phyloP scores from a whole-genome alignment of 2,329 filamentous ascomycete genomes.

The Penicillium brasilianum region DNA sequence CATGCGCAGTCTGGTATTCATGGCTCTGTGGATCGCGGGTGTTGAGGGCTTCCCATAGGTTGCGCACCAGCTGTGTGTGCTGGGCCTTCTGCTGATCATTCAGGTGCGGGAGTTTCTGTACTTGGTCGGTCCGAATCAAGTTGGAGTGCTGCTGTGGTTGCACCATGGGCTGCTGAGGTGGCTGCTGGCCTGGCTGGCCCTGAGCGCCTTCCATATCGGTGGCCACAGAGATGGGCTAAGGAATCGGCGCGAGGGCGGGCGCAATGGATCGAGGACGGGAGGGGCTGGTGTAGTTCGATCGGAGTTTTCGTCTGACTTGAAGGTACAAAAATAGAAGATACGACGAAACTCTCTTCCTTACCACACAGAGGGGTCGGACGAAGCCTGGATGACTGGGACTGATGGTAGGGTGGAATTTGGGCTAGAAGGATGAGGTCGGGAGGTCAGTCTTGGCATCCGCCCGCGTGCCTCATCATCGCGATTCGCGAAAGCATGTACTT shows the following conservation, averaged over 20 bases:
- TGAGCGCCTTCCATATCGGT: conserved; percentile 42
- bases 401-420: conserved; percentile 8
- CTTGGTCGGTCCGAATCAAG: conserved; percentile 59
- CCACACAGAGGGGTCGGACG: background rate
- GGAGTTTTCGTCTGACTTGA: background rate
- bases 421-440: conserved; percentile 12
- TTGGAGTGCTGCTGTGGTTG: conserved; percentile 49
- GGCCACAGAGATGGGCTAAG: conserved; percentile 8
- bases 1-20: conserved; percentile 57
- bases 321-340: no score
- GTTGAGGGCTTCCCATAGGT: conserved; percentile 60
- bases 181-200: conserved; percentile 33
- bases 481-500: no score
- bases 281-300: background rate
- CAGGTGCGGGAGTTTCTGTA: conserved; percentile 59
- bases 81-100: conserved; percentile 60
- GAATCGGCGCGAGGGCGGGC: background rate
- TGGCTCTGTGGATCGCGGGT: conserved; percentile 53
- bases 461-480: background rate
- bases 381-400: background rate
- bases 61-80: conserved; percentile 59
- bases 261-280: background rate
- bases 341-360: background rate
- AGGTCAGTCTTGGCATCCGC: conserved; percentile 17
- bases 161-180: conserved; percentile 31